phyloP scores from a whole-genome alignment of 2,329 filamentous ascomycete genomes.

The Colletotrichum phormii region DNA sequence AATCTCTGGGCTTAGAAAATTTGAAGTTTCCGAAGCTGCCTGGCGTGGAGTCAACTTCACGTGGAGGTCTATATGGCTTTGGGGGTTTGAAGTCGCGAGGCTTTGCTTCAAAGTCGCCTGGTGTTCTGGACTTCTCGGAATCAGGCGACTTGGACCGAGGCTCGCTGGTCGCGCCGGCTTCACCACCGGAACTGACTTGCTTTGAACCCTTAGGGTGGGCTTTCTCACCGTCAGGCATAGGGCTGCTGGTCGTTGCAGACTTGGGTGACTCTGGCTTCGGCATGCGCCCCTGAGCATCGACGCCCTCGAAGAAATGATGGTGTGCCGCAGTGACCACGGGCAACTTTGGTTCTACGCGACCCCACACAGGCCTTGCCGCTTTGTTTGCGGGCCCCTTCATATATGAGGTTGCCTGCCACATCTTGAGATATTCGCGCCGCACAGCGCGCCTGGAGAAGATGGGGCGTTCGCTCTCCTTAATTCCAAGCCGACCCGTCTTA shows the following conservation, averaged over 20 bases:
- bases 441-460: slow-evolving; percentile 51
- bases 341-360: slow-evolving; percentile 44
- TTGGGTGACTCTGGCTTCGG: background rate
- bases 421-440: slow-evolving; percentile 58
- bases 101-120: too few relatives aligned
- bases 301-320: slow-evolving; percentile 60
- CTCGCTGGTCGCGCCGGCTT: background rate
- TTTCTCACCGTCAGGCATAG: background rate
- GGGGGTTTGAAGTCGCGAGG: background rate
- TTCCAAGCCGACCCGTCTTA: background rate
- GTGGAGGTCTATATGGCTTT: too few relatives aligned
- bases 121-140: background rate
- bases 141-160: background rate
- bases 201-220: background rate
- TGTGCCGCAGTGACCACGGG: slow-evolving; percentile 48
- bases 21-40: background rate
- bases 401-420: slow-evolving; percentile 59
- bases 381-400: slow-evolving; percentile 48
- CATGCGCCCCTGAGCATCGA: slow-evolving; percentile 46
- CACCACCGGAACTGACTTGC: background rate
- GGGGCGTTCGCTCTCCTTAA: background rate
- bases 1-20: background rate
- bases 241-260: background rate
- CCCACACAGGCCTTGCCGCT: slow-evolving; percentile 59
- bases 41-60: too few relatives aligned